Base-by-base conservation (phyloP, 2,329 filamentous ascomycete species). In the Botrytis byssoidea region DNA sequence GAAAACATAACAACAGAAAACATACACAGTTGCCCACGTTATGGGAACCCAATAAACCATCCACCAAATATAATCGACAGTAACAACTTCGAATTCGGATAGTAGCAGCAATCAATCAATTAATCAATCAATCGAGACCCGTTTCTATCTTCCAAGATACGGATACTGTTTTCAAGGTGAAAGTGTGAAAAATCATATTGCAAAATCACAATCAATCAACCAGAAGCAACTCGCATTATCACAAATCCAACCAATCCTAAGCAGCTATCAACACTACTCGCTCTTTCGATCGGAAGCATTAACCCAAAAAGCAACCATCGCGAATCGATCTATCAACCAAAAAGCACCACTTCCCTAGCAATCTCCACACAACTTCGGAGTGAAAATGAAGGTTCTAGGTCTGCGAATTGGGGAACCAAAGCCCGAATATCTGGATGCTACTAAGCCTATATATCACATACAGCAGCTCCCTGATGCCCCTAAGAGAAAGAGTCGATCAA, bases 351-450 rank as follows among this genome's bases (percentile, higher is more conserved):
- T 68, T 32, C 35, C 35, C 25, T 10, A 44, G 25, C 66, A 68
- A 20, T 12, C 10, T 68, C 14, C 40, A 22, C 46, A 42, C 35
- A 42, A 29, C 1, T 42, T 57, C n/a, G 40, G 8, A 14, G 16
- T n/a, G 14, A 68, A 57, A 68, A 68, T 68, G 66, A 68, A 72
- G 29, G 4, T 72, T 57, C 61, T 72, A 25, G 60, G 70, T 8
- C 46, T 72, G 25, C 70, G 44, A 67, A 35, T 66, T 20, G 35
- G 60, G 60, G 69, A 71, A 40, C n/a, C 61, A 44, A 42, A 25
- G 42, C 14, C 46, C 60, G 29, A 72, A 32, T 68, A 68, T 68
- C 18, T 2, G n/a, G 37, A 66, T 44, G 70, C 35, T 51, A 20
- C 55, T 42, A 48, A 67, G 22, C 14, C 60, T 57, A 37, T 72